These are phyloP conservation scores for Termitomyces eurrhizus DNA, from an alignment of 768 basidiomycete genomes.

Conservation along the genomic window DNA sequence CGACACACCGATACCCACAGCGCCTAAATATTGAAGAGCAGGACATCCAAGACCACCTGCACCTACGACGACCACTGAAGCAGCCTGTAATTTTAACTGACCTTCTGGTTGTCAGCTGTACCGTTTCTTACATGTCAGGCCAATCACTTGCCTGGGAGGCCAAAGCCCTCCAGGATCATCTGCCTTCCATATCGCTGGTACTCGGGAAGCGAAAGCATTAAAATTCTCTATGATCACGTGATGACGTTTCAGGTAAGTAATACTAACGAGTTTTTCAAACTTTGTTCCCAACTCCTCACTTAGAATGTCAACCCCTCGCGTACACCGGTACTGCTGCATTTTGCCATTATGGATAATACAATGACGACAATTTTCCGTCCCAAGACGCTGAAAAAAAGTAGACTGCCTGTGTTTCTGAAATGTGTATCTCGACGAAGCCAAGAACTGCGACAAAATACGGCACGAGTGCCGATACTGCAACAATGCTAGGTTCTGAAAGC, in stretches of 20 bases:
- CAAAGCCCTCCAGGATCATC: conserved; percentile 91
- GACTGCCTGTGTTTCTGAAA: not conserved
- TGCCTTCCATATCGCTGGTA: conserved; percentile 93
- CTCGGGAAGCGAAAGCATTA: conserved; percentile 51
- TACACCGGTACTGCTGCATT: too few species aligned
- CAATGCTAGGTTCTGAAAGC: not conserved
- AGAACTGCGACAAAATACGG: not conserved
- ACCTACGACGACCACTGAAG: conserved; percentile 77
- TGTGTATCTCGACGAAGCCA: not conserved
- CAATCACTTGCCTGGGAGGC: conserved; percentile 60
- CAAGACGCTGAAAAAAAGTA: not conserved
- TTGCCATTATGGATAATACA: not conserved
- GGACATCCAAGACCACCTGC: conserved; percentile 97
- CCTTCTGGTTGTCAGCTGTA: conserved; percentile 38
- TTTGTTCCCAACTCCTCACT: too few species aligned
- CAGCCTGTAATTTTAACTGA: conserved; percentile 53
- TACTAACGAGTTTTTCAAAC: too few species aligned
- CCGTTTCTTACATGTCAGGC: not conserved
- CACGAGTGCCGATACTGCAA: not conserved
- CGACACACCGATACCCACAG: conserved; percentile 82
- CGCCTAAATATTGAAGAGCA: conserved; percentile 89
- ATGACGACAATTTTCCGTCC: not conserved
- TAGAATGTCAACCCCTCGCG: too few species aligned
- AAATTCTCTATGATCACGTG: not conserved
- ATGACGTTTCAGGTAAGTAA: too few species aligned